Evolutionary conservation across 2,329 filamentous ascomycete species (phyloP).

Genomic region (Huntiella omanensis): DNA sequence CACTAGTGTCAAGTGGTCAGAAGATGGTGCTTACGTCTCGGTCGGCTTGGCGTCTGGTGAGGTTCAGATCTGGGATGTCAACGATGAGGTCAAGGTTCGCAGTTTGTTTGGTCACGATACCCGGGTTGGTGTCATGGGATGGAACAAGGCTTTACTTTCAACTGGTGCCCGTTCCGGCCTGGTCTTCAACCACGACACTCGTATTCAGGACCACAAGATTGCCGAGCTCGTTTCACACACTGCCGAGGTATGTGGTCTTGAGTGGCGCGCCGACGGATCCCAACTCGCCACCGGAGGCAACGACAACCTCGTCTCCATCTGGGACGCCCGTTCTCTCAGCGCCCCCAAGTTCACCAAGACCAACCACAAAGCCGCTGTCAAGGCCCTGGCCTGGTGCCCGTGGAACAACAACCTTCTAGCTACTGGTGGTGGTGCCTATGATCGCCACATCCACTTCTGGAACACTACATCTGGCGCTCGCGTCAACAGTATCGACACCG

Average conservation of each 20-base stretch:
- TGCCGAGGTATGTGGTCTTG: constrained; percentile 91
- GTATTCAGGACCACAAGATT: constrained; percentile 92
- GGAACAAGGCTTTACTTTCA: constrained; percentile 95
- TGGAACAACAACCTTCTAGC: constrained; percentile 97
- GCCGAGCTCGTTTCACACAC: constrained; percentile 95
- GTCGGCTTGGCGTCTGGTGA: constrained; percentile 90
- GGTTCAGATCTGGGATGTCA: constrained; percentile 98
- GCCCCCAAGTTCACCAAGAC: constrained; percentile 99
- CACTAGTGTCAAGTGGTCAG: constrained; percentile 97
- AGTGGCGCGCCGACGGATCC: constrained; percentile 91
- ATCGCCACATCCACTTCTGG: constrained; percentile 99
- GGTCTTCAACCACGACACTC: constrained; percentile 97
- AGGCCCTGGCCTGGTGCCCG: constrained; percentile 95
- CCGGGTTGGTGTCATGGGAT: constrained; percentile 93
- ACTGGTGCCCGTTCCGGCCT: constrained; percentile 87
- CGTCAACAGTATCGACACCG: constrained; percentile 97
- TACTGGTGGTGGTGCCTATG: constrained; percentile 88
- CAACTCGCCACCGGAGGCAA: constrained; percentile 96
- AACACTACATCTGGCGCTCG: constrained; percentile 95
- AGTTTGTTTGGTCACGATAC: constrained; percentile 98
- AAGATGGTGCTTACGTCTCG: constrained; percentile 87
- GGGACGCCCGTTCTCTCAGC: constrained; percentile 83
- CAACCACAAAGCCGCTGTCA: constrained; percentile 97
- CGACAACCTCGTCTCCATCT: constrained; percentile 97
- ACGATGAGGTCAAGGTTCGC: constrained; percentile 84